phyloP scores from a whole-genome alignment of 306 rosid genomes.

The Trifolium repens region DNA sequence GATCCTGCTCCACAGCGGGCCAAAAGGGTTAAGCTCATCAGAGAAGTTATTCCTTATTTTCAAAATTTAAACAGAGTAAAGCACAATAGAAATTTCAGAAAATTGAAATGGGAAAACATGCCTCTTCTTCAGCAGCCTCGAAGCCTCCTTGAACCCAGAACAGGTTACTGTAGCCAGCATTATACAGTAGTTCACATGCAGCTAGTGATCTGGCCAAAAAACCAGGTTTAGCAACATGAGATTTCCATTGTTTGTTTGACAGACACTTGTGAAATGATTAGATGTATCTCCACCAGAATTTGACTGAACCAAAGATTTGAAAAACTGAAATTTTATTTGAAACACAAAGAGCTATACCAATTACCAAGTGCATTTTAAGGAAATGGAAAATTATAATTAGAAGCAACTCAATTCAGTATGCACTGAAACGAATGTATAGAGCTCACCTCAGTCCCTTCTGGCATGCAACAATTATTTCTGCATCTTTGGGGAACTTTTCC shows the following conservation, averaged over 20 bases:
- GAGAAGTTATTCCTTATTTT: constrained; percentile 29
- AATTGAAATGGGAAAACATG: constrained; percentile 41
- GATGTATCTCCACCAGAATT: constrained; percentile 22
- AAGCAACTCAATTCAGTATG: constrained; percentile 37
- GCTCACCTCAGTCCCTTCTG: constrained; percentile 88
- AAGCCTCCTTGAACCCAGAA: constrained; percentile 98
- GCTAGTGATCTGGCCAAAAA: constrained; percentile 77
- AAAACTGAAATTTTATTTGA: constrained; percentile 14
- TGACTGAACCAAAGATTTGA: constrained; percentile 8
- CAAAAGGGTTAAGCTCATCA: constrained; percentile 31
- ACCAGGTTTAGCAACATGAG: constrained; percentile 30
- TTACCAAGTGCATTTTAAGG: constrained; percentile 31
- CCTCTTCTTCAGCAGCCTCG: constrained; percentile 94
- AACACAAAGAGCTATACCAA: constrained; percentile 27
- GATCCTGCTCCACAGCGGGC: constrained; percentile 70
- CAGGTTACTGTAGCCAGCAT: constrained; percentile 82
- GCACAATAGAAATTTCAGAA: constrained; percentile 21
- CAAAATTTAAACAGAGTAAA: constrained; percentile 32
- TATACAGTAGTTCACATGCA: constrained; percentile 85
- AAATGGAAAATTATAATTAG: constrained; percentile 17
- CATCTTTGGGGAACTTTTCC: constrained; percentile 78
- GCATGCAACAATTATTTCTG: constrained; percentile 90
- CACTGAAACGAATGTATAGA: constrained; percentile 36
- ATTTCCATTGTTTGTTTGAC: constrained; percentile 10
- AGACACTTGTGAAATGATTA: constrained; percentile 23